Percentiles rank a stretch among this genome's conserved stretches.
Conservation (phyloP, 176 grass and related monocot genomes). For the Pontederia paniculata region DNA sequence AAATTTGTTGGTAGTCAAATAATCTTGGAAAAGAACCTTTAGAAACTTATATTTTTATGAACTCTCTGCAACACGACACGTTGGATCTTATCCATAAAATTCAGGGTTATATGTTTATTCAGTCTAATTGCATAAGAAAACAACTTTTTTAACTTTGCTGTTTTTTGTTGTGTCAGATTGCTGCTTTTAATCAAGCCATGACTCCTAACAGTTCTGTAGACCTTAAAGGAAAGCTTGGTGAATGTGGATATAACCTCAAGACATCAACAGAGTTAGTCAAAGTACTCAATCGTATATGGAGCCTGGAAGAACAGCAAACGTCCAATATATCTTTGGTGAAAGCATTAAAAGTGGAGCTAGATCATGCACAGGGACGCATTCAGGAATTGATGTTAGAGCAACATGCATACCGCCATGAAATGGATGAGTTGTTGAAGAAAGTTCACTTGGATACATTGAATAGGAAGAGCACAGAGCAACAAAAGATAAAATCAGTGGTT, state of each 20-base stretch:
- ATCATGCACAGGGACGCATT: slow-evolving; percentile 42
- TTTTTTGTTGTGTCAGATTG: slow-evolving; percentile 41
- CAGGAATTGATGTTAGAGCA: slow-evolving; percentile 62
- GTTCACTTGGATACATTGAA: slow-evolving; percentile 47
- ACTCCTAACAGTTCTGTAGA: slow-evolving; percentile 60
- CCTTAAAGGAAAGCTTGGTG: slow-evolving; percentile 47
- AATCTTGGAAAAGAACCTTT: too few relatives aligned
- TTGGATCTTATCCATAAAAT: too few relatives aligned
- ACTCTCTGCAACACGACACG: too few relatives aligned
- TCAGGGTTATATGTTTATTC: too few relatives aligned
- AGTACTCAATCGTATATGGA: slow-evolving; percentile 97
- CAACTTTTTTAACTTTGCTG: slow-evolving; percentile 5
- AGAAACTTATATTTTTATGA: too few relatives aligned
- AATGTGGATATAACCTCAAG: slow-evolving; percentile 50
- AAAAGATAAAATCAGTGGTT: slow-evolving; percentile 57
- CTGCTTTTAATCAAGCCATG: slow-evolving; percentile 49
- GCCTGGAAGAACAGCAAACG: slow-evolving; percentile 87
- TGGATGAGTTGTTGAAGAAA: slow-evolving; percentile 65
- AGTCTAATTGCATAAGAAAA: too few relatives aligned
- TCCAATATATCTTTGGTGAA: slow-evolving; percentile 58
- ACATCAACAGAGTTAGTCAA: slow-evolving; percentile 92
- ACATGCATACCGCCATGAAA: slow-evolving; percentile 42
- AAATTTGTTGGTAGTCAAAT: too few relatives aligned
- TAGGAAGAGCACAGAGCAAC: slow-evolving; percentile 63
- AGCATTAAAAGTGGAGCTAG: slow-evolving; percentile 62